Conservation (phyloP, 139 green algal species). For the Coelastrella sp. region DNA sequence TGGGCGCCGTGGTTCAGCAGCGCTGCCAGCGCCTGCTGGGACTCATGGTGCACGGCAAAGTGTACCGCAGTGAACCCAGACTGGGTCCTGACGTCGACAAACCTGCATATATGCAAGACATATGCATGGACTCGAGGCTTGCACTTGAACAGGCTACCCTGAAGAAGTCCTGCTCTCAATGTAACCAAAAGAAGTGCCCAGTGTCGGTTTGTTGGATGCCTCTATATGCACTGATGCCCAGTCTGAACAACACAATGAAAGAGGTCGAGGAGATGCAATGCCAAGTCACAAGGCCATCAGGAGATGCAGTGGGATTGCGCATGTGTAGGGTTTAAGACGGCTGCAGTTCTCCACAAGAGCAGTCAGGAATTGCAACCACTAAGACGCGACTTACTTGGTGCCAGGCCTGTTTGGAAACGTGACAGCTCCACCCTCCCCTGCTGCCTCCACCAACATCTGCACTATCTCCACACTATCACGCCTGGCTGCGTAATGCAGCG, state of each 20-base stretch:
- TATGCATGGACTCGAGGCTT: no score
- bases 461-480: slow-evolving; percentile 40
- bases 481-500: slow-evolving; percentile 62
- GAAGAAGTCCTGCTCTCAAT: no score
- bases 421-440: not conserved
- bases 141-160: no score
- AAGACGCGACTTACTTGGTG: not conserved
- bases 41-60: slow-evolving; percentile 51
- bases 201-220: no score
- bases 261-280: no score
- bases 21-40: slow-evolving; percentile 9
- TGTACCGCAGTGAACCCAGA: slow-evolving; percentile 50
- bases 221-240: no score
- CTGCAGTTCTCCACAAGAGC: no score
- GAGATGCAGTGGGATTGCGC: not conserved
- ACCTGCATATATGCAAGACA: not conserved
- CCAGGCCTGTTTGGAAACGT: slow-evolving; percentile 29
- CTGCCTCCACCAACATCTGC: slow-evolving; percentile 46
- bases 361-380: not conserved
- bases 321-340: no score
- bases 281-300: not conserved
- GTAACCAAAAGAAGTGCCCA: no score
- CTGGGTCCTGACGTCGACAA: slow-evolving; percentile 44
- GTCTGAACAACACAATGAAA: no score
- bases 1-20: slow-evolving; percentile 28